phyloP scores from a whole-genome alignment of 768 basidiomycete genomes.

The Tephrocybe rancida region DNA sequence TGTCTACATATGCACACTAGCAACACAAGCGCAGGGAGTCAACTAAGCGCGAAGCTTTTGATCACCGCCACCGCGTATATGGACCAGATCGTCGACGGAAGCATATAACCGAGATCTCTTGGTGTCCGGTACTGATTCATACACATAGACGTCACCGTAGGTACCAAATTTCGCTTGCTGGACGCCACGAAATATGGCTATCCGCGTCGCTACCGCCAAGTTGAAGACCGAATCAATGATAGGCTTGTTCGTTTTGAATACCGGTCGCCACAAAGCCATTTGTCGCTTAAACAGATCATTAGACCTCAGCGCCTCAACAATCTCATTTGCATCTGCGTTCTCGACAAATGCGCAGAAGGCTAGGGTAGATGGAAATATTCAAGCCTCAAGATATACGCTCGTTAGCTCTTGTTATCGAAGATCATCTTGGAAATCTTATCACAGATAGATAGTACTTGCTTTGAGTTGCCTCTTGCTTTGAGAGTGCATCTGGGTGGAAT shows the following conservation, averaged over 20 bases:
- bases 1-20: too few relatives aligned
- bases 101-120: conserved; percentile 18
- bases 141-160: background rate
- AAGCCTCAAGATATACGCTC: too few relatives aligned
- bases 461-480: too few relatives aligned
- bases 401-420: too few relatives aligned
- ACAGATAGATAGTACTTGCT: too few relatives aligned
- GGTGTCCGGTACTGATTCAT: conserved; percentile 1
- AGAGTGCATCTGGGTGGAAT: too few relatives aligned
- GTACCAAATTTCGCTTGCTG: conserved; percentile 14
- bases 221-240: background rate
- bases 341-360: too few relatives aligned
- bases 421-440: too few relatives aligned
- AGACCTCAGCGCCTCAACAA: too few relatives aligned
- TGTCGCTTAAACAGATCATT: background rate
- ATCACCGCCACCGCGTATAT: conserved; percentile 19
- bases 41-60: conserved; percentile 28
- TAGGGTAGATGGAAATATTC: too few relatives aligned
- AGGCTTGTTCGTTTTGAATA: conserved; percentile 3
- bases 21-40: too few relatives aligned
- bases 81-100: conserved; percentile 17
- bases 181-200: conserved; percentile 13
- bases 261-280: conserved; percentile 11
- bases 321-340: too few relatives aligned
- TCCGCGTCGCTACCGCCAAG: conserved; percentile 1